Evolutionary conservation across 345 rosid genomes (phyloP).

Genomic region (Punica granatum): DNA sequence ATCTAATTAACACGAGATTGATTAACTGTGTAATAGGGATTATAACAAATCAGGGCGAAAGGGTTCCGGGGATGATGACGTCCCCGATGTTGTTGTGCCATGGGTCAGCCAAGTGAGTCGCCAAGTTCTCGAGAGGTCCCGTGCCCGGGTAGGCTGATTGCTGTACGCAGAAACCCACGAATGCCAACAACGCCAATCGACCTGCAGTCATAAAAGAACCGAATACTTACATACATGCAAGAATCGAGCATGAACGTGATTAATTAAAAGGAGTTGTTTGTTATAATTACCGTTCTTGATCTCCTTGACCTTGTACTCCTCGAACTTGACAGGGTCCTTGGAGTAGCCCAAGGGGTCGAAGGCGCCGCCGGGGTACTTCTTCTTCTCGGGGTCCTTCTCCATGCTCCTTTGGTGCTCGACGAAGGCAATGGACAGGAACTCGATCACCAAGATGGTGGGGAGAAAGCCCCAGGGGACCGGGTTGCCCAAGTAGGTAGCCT

Average conservation of each 20-base stretch:
- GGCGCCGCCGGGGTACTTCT: slow-evolving; percentile 97
- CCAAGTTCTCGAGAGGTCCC: slow-evolving; percentile 96
- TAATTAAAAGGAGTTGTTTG: background rate
- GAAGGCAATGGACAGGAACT: slow-evolving; percentile 77
- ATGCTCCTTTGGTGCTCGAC: slow-evolving; percentile 98
- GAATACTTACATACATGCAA: background rate
- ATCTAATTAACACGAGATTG: background rate
- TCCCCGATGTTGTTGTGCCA: slow-evolving; percentile 85
- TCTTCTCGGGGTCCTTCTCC: slow-evolving; percentile 95
- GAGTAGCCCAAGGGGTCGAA: slow-evolving; percentile 96
- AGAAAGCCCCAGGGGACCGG: slow-evolving; percentile 98
- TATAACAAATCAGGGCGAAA: background rate
- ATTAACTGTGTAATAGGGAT: background rate
- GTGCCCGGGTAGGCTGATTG: slow-evolving; percentile 97
- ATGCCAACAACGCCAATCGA: slow-evolving; percentile 83
- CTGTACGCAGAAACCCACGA: slow-evolving; percentile 91
- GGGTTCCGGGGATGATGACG: slow-evolving; percentile 4
- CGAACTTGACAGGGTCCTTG: slow-evolving; percentile 85
- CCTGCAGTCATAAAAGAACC: slow-evolving; percentile 25
- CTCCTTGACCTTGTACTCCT: slow-evolving; percentile 90
- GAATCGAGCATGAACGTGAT: background rate
- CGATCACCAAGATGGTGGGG: slow-evolving; percentile 75
- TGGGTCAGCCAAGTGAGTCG: slow-evolving; percentile 93
- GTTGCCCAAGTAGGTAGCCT: slow-evolving; percentile 89
- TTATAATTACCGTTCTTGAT: slow-evolving; percentile 61